Evolutionary conservation across 163 green algal genomes (phyloP), one percentile per base, ranked within the genome.

Genomic region (Prototheca wickerhamii): DNA sequence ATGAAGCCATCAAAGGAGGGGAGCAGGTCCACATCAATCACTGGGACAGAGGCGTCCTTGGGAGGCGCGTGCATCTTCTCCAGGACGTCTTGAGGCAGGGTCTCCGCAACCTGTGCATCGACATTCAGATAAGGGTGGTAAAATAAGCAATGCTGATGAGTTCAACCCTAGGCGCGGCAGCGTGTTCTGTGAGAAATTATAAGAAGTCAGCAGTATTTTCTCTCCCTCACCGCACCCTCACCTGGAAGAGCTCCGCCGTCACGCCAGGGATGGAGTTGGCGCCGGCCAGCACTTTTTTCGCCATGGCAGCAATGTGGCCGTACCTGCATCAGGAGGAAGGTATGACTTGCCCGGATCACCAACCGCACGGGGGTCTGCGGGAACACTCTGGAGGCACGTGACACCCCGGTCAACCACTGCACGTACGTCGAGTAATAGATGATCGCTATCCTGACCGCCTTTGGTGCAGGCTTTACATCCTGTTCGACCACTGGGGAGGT

Each of bases 11-110:
- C 89, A 4, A 82, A 83, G 4, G 87, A 65, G 1, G 74, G 25
- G 42, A 95, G 71, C 20, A 80, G 59, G 23, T 81, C 55, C 1
- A 75, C 54, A n/a, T 76, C 61, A 23, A 89, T 80, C n/a, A 91
- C 49, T 0, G 89, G 88, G 0, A 85, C 46, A n/a, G 69, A 61
- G 0, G 59, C 59, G 1, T 64, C 40, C 75, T 94, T 94, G 25
- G 89, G 82, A 0, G 89, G 78, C 2, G 72, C 71, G 33, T 94
- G 80, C 81, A 97, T 95, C 71, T 95, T 95, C 4, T 49, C 74
- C 35, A 96, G 72, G 0, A 96, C 82, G 31, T 94, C 86, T 8
- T 74, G 72, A 0, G 85, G 75, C 21, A 96, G 79, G 0, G 83
- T 96, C 69, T 96, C 89, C 7, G 81, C 57, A 1, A 95, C 82